phyloP scores from a whole-genome alignment of 192 early-diverging fungal species.

The Umbelopsis ramanniana region DNA sequence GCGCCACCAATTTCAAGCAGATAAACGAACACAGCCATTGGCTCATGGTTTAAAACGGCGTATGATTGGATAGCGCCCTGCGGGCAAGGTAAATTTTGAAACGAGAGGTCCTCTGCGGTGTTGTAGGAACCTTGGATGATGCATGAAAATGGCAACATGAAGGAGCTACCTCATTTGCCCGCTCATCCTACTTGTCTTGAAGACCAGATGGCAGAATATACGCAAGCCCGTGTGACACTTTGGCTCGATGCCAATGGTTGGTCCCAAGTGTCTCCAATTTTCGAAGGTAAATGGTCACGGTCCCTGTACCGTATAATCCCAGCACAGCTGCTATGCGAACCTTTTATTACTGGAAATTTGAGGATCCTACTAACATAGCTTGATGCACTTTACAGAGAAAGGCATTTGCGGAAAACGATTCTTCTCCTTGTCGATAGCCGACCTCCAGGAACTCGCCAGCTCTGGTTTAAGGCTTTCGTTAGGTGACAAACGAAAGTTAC shows the following conservation, averaged over 20 bases:
- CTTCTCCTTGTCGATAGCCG: background rate
- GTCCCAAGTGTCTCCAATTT: background rate
- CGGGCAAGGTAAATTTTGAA: constrained; percentile 2
- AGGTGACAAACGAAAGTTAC: constrained; percentile 6
- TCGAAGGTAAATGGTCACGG: constrained; percentile 2
- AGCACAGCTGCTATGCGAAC: background rate
- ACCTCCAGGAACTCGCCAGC: background rate
- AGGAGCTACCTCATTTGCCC: constrained; percentile 18
- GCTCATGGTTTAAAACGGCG: constrained; percentile 2
- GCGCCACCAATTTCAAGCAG: no score
- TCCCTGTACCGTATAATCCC: background rate
- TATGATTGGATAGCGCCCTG: background rate
- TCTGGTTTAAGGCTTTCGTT: constrained; percentile 10
- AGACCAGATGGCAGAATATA: constrained; percentile 10
- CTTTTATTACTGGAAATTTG: background rate
- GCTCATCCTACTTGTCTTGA: background rate
- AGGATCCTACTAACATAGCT: background rate
- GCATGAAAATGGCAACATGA: constrained; percentile 23
- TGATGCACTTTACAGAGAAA: background rate
- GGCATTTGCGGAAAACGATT: constrained; percentile 9
- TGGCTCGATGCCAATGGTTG: constrained; percentile 25
- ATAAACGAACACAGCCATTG: background rate
- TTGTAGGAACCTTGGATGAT: constrained; percentile 15
- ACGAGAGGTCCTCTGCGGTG: background rate
- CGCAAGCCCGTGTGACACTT: constrained; percentile 3